These are phyloP conservation scores for Talaromyces thailandensis DNA, from an alignment of 495 filamentous ascomycete genomes.

Conservation along the genomic window DNA sequence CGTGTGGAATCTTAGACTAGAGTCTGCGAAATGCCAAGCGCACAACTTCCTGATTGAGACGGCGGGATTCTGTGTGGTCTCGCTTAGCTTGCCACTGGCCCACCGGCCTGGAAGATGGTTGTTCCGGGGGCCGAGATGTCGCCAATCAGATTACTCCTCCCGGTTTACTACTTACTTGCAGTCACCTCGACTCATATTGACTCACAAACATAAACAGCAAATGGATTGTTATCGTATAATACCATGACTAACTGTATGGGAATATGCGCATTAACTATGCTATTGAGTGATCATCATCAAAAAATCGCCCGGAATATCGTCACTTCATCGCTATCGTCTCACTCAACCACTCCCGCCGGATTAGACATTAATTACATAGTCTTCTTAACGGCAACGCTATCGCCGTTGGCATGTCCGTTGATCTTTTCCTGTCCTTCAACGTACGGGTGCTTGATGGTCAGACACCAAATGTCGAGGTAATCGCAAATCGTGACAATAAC, in stretches of 20 bases:
- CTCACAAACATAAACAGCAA: not conserved
- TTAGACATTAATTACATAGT: slow-evolving; percentile 10
- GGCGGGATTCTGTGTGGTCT: slow-evolving; percentile 23
- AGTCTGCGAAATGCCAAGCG: not conserved
- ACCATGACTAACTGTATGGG: not conserved
- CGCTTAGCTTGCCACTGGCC: slow-evolving; percentile 21
- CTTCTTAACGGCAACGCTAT: slow-evolving; percentile 13
- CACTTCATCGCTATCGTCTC: not conserved
- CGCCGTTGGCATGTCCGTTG: slow-evolving; percentile 16
- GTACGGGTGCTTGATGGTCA: slow-evolving; percentile 76
- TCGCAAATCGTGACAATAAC: slow-evolving; percentile 96
- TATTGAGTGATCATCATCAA: not conserved
- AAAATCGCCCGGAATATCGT: not conserved
- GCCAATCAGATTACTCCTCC: slow-evolving; percentile 21
- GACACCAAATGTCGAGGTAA: slow-evolving; percentile 94
- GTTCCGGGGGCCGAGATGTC: not conserved
- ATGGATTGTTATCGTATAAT: not conserved
- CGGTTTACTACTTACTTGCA: not conserved
- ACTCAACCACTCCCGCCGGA: not conserved
- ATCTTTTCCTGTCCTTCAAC: slow-evolving; percentile 20
- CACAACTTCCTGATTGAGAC: slow-evolving; percentile 17
- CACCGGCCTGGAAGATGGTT: not conserved
- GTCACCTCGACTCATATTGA: not conserved
- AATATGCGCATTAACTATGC: not conserved
- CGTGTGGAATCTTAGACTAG: not conserved